Evolutionary conservation across 169 alveolate species (phyloP).

Genomic region (Plasmodium inui): DNA sequence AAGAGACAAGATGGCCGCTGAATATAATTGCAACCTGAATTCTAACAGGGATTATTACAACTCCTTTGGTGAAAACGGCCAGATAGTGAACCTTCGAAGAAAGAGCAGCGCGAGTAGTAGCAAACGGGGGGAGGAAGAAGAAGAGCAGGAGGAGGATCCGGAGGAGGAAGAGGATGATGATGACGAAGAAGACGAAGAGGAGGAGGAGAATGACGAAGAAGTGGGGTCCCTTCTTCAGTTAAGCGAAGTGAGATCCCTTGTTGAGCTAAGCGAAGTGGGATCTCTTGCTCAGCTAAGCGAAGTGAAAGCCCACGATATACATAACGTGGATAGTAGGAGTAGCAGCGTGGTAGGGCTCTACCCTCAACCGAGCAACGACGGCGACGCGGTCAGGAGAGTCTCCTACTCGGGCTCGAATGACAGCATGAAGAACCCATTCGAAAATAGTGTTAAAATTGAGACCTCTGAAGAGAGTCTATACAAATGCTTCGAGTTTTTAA

Average conservation of each 20-base stretch:
- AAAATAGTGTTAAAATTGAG: slow-evolving; percentile 5
- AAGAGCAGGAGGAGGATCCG: not conserved
- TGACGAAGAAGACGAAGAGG: not conserved
- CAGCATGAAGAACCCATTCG: slow-evolving; percentile 5
- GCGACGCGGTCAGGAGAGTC: not conserved
- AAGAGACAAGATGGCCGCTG: not conserved
- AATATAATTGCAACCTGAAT: no score
- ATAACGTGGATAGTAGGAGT: not conserved
- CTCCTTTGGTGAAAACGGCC: not conserved
- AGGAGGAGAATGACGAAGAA: not conserved
- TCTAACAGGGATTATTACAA: not conserved
- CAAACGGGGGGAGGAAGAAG: no score
- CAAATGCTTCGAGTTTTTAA: slow-evolving; percentile 66
- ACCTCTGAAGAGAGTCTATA: slow-evolving; percentile 64
- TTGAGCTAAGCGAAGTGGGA: not conserved
- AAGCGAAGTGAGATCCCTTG: not conserved
- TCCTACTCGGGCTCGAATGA: not conserved
- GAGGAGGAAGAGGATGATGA: not conserved
- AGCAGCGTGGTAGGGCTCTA: not conserved
- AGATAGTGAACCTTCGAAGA: not conserved
- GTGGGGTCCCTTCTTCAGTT: not conserved
- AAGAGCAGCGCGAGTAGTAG: not conserved
- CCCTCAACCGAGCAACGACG: slow-evolving; percentile 12
- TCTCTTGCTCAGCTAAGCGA: not conserved
- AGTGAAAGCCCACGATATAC: not conserved